Percentiles rank a stretch among this genome's conserved stretches.
phyloP scores from a whole-genome alignment of 2,329 filamentous ascomycete species.

The Phoma herbarum region DNA sequence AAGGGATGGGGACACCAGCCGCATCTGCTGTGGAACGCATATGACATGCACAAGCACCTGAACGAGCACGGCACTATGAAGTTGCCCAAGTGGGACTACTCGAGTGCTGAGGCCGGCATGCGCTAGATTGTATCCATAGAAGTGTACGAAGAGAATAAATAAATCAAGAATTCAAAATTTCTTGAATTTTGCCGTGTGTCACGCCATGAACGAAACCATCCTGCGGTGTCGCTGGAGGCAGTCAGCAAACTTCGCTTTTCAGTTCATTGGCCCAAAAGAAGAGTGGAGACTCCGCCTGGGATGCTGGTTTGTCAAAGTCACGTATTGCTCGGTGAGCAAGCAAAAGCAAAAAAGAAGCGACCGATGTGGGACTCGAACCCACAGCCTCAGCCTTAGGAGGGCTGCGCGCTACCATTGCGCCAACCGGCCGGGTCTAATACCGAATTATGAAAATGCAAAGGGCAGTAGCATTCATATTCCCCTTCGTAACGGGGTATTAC shows the following conservation, averaged over 20 bases:
- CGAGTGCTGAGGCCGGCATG: constrained; percentile 20
- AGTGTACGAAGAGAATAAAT: neutral
- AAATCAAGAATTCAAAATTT: neutral
- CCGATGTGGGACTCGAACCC: constrained; percentile 26
- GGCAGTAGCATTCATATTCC: neutral
- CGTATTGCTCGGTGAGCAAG: neutral
- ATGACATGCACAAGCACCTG: constrained; percentile 88
- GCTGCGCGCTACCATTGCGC: constrained; percentile 27
- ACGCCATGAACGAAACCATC: no score
- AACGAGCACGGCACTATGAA: constrained; percentile 89
- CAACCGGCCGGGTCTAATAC: constrained; percentile 19
- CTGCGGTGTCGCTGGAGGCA: neutral
- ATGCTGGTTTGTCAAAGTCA: neutral
- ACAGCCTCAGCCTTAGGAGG: constrained; percentile 26
- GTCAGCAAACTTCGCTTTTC: neutral
- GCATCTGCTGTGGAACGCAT: constrained; percentile 83
- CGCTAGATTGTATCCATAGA: neutral
- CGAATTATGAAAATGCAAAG: neutral
- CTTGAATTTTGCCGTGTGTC: neutral
- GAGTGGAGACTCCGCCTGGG: neutral
- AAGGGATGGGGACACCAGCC: constrained; percentile 93
- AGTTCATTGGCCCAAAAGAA: neutral
- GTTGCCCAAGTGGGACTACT: constrained; percentile 69
- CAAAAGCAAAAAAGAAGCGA: constrained; percentile 13
- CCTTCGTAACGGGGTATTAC: neutral